Evolutionary conservation across 768 basidiomycete genomes (phyloP).

Genomic region (Hemileccinum rubropunctum): DNA sequence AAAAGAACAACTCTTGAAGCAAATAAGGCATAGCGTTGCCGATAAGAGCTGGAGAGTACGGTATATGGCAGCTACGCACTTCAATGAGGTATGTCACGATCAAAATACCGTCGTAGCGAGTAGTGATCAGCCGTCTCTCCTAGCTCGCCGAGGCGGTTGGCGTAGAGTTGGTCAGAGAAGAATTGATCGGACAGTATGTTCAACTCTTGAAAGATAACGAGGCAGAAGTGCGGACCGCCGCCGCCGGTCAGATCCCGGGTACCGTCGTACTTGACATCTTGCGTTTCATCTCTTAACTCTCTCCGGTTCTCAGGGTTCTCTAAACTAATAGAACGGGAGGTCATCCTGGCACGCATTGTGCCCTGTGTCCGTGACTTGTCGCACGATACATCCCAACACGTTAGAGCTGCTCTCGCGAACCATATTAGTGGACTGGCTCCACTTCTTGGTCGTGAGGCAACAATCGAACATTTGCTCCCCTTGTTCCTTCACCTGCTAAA

Average conservation of each 20-base stretch:
- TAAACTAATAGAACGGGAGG: slow-evolving; percentile 88
- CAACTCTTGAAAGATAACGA: slow-evolving; percentile 96
- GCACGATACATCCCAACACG: slow-evolving; percentile 93
- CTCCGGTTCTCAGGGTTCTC: slow-evolving; percentile 68
- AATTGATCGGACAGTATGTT: slow-evolving; percentile 90
- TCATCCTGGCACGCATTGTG: slow-evolving; percentile 88
- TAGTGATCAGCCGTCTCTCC: neutral
- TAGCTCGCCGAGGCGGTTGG: slow-evolving; percentile 93
- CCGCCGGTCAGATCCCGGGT: slow-evolving; percentile 97
- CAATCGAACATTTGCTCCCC: slow-evolving; percentile 94
- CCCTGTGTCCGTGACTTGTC: slow-evolving; percentile 95
- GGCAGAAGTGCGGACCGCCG: slow-evolving; percentile 96
- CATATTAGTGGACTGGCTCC: slow-evolving; percentile 97
- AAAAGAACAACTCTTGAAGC: slow-evolving; percentile 83
- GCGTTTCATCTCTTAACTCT: slow-evolving; percentile 3
- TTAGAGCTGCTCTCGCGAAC: slow-evolving; percentile 92
- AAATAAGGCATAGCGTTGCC: slow-evolving; percentile 82
- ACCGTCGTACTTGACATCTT: slow-evolving; percentile 14
- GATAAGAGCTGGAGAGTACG: slow-evolving; percentile 99
- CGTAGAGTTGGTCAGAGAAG: slow-evolving; percentile 85
- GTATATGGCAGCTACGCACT: slow-evolving; percentile 98
- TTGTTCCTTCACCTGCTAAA: slow-evolving; percentile 95
- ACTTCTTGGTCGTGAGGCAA: slow-evolving; percentile 87
- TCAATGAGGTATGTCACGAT: slow-evolving; percentile 71
- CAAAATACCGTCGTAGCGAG: neutral